Conservation (phyloP, 2,329 filamentous ascomycete species). For the Fusarium napiforme region DNA sequence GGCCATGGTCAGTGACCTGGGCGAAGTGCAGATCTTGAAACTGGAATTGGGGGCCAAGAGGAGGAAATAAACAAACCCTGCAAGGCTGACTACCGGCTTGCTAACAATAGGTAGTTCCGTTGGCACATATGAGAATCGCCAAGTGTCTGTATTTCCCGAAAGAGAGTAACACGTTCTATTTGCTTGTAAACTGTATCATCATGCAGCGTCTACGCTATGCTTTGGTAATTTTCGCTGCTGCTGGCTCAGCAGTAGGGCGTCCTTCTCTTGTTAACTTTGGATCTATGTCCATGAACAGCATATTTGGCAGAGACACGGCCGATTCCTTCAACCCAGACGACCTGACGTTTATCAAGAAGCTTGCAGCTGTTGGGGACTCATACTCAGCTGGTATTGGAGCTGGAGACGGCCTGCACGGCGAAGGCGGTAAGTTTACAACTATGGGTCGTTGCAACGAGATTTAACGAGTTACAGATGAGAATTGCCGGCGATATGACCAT, state of each 20-base stretch:
- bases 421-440: neutral
- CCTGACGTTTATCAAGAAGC: neutral
- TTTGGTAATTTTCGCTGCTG: neutral
- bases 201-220: neutral
- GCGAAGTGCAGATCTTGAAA: neutral
- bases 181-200: neutral
- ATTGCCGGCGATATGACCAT: constrained; percentile 18
- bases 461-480: neutral
- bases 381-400: constrained; percentile 32
- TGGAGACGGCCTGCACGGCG: neutral
- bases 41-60: neutral
- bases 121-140: neutral
- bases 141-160: neutral
- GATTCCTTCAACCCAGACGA: neutral
- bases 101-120: neutral
- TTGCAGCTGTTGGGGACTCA: constrained; percentile 26
- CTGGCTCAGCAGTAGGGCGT: neutral
- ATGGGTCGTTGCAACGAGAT: too few relatives aligned
- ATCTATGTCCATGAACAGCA: neutral
- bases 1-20: neutral
- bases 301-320: neutral
- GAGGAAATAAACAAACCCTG: neutral
- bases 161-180: neutral
- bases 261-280: neutral
- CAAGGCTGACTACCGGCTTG: neutral